These are phyloP conservation scores for Pistacia vera DNA, from an alignment of 345 rosid genomes.

Conservation along the genomic window DNA sequence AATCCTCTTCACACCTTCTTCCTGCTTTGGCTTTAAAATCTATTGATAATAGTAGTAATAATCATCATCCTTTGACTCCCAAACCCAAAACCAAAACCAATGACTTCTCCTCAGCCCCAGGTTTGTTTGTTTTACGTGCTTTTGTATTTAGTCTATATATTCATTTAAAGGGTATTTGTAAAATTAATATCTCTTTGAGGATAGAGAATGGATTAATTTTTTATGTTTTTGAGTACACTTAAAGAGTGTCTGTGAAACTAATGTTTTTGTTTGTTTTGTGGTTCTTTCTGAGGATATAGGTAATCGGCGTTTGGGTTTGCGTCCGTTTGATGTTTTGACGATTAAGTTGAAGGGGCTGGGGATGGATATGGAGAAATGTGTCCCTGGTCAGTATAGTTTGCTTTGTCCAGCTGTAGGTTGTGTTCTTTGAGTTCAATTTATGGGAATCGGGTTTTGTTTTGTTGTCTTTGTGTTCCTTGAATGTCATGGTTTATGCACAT, in stretches of 20 bases:
- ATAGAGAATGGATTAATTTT: slow-evolving; percentile 13
- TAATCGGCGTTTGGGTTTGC: slow-evolving; percentile 10
- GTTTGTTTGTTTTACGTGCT: not conserved
- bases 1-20: slow-evolving; percentile 13
- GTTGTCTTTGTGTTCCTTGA: not conserved
- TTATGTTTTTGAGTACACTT: not conserved
- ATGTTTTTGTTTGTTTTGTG: slow-evolving; percentile 20
- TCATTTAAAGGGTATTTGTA: not conserved
- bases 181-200: slow-evolving; percentile 12
- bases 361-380: slow-evolving; percentile 41
- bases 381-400: slow-evolving; percentile 58
- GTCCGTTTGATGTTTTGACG: slow-evolving; percentile 41
- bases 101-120: slow-evolving; percentile 24
- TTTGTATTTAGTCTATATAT: not conserved
- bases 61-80: slow-evolving; percentile 22
- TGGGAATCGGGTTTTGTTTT: not conserved
- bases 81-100: slow-evolving; percentile 24
- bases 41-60: slow-evolving; percentile 22
- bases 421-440: slow-evolving; percentile 7
- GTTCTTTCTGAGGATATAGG: slow-evolving; percentile 35
- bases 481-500: not conserved
- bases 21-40: slow-evolving; percentile 30
- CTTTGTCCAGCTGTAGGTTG: slow-evolving; percentile 64
- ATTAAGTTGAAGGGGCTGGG: slow-evolving; percentile 54
- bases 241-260: not conserved